Conservation (phyloP, 805 yeast species). For the Ogataea pignaliae region DNA sequence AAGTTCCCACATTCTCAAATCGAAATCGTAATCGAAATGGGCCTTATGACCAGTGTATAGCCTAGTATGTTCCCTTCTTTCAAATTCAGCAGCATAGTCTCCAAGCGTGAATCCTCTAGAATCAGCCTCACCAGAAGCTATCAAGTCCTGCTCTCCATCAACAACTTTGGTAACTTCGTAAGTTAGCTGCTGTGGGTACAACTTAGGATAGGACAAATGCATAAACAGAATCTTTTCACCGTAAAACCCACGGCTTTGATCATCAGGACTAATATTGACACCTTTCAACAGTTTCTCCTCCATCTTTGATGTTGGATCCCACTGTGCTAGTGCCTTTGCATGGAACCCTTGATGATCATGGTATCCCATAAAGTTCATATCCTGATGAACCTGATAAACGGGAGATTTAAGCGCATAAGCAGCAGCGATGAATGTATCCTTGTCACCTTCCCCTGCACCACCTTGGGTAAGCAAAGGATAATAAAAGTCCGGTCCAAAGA, state of each 20-base stretch:
- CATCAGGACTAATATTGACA: conserved; percentile 28
- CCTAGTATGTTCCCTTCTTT: conserved; percentile 25
- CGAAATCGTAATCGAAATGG: conserved; percentile 33
- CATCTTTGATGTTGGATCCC: conserved; percentile 36
- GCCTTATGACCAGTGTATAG: conserved; percentile 28
- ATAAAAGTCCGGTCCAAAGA: conserved; percentile 59
- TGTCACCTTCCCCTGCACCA: conserved; percentile 75
- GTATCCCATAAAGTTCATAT: conserved; percentile 50
- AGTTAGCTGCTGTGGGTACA: conserved; percentile 27
- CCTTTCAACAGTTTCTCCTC: conserved; percentile 15
- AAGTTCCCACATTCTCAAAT: conserved; percentile 36
- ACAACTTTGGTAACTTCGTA: conserved; percentile 14
- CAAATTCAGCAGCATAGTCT: background rate
- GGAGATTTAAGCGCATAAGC: conserved; percentile 39
- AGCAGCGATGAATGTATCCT: conserved; percentile 70
- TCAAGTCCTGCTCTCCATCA: background rate
- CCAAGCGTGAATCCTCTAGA: background rate
- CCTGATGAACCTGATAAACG: conserved; percentile 46
- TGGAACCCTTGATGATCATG: conserved; percentile 30
- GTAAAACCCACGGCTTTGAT: conserved; percentile 8
- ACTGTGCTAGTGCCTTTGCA: conserved; percentile 42
- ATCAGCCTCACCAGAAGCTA: conserved; percentile 1
- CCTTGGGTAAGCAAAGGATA: conserved; percentile 68
- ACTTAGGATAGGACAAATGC: conserved; percentile 60
- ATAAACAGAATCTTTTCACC: conserved; percentile 36